Evolutionary conservation across 2,329 filamentous ascomycete genomes (phyloP).

Genomic region (Neofusicoccum sp.): DNA sequence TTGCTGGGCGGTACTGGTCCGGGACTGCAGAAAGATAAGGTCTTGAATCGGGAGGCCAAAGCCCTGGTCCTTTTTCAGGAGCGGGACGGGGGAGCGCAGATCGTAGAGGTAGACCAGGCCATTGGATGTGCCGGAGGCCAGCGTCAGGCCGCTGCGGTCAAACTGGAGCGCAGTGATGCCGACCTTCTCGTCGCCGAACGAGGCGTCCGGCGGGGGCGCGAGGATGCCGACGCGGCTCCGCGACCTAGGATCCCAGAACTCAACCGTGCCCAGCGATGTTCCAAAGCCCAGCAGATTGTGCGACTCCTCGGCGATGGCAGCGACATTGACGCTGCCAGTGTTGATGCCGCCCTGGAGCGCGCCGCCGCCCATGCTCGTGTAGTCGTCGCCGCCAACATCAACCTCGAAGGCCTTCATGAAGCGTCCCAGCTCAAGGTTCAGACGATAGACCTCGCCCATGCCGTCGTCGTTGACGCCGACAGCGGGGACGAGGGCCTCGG

Average conservation of each 20-base stretch:
- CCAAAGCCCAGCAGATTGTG: slow-evolving; percentile 93
- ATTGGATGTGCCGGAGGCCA: slow-evolving; percentile 84
- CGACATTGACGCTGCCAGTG: slow-evolving; percentile 84
- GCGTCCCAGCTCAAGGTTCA: slow-evolving; percentile 88
- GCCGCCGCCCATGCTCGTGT: slow-evolving; percentile 64
- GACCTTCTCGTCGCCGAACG: slow-evolving; percentile 43
- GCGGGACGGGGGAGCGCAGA: slow-evolving; percentile 79
- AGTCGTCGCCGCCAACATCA: slow-evolving; percentile 84
- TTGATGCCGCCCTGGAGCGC: slow-evolving; percentile 85
- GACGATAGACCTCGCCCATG: slow-evolving; percentile 85
- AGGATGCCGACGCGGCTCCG: slow-evolving; percentile 80
- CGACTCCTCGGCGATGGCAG: slow-evolving; percentile 81
- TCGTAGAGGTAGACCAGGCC: slow-evolving; percentile 92
- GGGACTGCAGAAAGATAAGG: slow-evolving; percentile 69
- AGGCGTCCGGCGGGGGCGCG: slow-evolving; percentile 51
- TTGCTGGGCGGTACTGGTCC: slow-evolving; percentile 67
- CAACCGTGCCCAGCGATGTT: slow-evolving; percentile 91
- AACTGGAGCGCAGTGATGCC: slow-evolving; percentile 90
- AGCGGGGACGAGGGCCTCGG: slow-evolving; percentile 84
- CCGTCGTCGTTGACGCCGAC: slow-evolving; percentile 87
- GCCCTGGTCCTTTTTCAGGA: slow-evolving; percentile 92
- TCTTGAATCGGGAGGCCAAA: slow-evolving; percentile 93
- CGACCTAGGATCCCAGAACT: slow-evolving; percentile 92
- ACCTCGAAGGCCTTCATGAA: slow-evolving; percentile 95
- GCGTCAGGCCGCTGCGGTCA: slow-evolving; percentile 76